Base-by-base conservation (phyloP, 1,284 basidiomycete genomes). In the Boletus calvinii region DNA sequence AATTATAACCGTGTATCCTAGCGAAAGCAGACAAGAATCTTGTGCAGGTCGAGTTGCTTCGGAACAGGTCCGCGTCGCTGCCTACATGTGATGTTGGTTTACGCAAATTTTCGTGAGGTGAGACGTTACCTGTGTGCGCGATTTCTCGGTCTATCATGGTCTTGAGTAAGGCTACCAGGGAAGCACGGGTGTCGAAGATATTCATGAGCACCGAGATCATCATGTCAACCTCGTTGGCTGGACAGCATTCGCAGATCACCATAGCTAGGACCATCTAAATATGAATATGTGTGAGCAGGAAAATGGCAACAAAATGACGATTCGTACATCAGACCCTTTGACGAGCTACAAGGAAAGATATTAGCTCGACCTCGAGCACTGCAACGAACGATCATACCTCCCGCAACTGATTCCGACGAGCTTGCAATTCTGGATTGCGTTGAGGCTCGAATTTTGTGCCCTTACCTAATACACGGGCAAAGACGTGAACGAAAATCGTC, bases 161-260 rank as follows among this genome's bases (percentile, higher is more conserved):
- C 68, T 92, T 92, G 60, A 96, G 76, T 34, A 97, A 73, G 34
- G 73, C 77, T 67, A 94, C 78, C 30, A 94, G 72, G 3, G 84
- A 80, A n/a, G 78, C 76, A 17, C 87, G 82, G 3, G 86, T 86
- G 64, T 95, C 88, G 65, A 94, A 94, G 18, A 93, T 74, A 57
- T 94, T 91, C 62, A 96, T 79, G 46, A 97, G 73, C n/a, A 95
- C 84, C 2, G 86, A 84, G 40, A 94, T 86, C 74, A 94, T 86
- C 56, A 84, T 85, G 56, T 94, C 92, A 7, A 90, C 83, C 61
- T 94, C 91, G 17, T 69, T 67, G 13, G 85, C 75, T 5, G 91
- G 88, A 62, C 92, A 94, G 1, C 85, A 81, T 66, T 95, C 91
- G 65, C 91, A 92, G 43, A 95, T 87, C 1, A 92, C 91, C 60